Conservation (phyloP, 805 yeast species). For the Grigorovia transvaalensis region DNA sequence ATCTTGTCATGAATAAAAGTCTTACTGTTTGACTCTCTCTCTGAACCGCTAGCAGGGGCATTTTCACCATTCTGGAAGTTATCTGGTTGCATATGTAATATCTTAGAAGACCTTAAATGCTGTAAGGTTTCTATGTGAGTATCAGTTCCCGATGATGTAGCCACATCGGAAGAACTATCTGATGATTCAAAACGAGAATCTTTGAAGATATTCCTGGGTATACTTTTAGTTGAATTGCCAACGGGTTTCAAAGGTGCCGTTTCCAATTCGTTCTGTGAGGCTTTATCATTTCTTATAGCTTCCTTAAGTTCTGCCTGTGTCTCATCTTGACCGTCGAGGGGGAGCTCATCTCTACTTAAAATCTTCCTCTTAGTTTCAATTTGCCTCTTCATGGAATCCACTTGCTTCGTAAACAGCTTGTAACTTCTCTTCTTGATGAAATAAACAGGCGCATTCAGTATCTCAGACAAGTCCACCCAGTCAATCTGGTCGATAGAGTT, state of each 20-base stretch:
- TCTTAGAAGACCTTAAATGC: conserved; percentile 20
- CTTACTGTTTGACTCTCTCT: neutral
- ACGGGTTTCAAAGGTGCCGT: neutral
- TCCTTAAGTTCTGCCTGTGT: neutral
- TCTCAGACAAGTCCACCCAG: conserved; percentile 26
- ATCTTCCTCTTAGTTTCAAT: conserved; percentile 9
- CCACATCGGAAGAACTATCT: neutral
- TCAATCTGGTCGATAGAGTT: conserved; percentile 17
- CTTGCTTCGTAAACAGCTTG: conserved; percentile 19
- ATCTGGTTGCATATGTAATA: conserved; percentile 6
- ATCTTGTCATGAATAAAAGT: neutral
- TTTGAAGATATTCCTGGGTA: neutral
- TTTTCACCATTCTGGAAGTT: too few species aligned
- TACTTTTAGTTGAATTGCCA: neutral
- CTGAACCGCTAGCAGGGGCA: neutral
- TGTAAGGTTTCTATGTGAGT: conserved; percentile 10
- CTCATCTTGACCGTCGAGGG: neutral
- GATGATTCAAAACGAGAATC: neutral
- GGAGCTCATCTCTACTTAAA: neutral
- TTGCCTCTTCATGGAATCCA: conserved; percentile 19
- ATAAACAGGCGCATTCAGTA: conserved; percentile 28
- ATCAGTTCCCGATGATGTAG: neutral
- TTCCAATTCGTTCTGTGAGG: neutral
- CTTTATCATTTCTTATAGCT: neutral
- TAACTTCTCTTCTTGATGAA: conserved; percentile 24